Conservation (phyloP, 2,329 filamentous ascomycete genomes). For the Fusarium oligoseptatum region DNA sequence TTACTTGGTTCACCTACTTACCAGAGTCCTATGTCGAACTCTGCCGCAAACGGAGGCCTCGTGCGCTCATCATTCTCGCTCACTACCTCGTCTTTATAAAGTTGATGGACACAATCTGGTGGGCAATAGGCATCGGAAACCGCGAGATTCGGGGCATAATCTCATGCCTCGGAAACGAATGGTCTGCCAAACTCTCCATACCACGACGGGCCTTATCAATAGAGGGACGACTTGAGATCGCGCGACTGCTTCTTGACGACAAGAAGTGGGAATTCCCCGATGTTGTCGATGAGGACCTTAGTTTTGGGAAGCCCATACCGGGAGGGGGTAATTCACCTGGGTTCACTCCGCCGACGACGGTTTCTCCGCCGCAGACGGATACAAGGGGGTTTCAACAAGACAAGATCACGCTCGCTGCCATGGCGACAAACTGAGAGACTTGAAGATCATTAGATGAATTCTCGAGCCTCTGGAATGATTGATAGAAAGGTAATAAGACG, state of each 20-base stretch:
- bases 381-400: conserved; percentile 1
- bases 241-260: not conserved
- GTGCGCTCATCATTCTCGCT: not conserved
- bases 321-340: not conserved
- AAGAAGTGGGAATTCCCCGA: not conserved
- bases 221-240: not conserved
- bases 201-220: not conserved
- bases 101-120: not conserved
- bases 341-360: not conserved
- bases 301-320: not conserved
- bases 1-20: not conserved
- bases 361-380: not conserved
- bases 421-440: not conserved
- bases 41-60: not conserved
- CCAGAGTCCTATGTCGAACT: not conserved
- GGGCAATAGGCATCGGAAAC: not conserved
- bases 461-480: too few relatives aligned
- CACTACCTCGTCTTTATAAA: not conserved
- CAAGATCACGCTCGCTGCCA: not conserved
- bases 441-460: too few relatives aligned
- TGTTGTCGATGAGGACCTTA: not conserved
- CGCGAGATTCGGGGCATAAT: not conserved
- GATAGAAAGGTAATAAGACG: not conserved
- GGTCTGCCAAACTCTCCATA: not conserved
- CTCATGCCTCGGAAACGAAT: not conserved